Evolutionary conservation across 129 eudicot species (phyloP), one percentile per base, ranked within the genome.

Genomic region (Chrysanthemum lavandulifolium): DNA sequence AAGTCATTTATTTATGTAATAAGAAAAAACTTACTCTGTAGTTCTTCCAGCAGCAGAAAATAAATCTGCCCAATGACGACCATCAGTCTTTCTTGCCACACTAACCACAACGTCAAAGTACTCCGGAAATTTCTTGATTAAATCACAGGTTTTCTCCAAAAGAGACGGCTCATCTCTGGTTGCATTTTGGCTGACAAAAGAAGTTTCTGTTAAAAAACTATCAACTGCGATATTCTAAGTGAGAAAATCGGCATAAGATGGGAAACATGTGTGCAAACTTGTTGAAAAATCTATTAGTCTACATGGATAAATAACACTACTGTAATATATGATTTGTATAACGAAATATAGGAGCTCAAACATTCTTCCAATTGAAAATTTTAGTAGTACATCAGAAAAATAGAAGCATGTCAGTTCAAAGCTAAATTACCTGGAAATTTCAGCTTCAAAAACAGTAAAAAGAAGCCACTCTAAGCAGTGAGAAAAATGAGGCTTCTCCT

Each of bases 381-480:
- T 6, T 7, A 11, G 43, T 29, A 57, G 61, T 47, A 14, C 33
- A 16, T 52, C 47, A 16, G 13, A 55, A 62, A 74, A 51, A 10
- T 67, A 57, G 60, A 67, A 58, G 19, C 78, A 65, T 31, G 68
- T 6, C 13, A 49, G 18, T 72, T 1, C 11, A 11, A 21, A 49
- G 57, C 66, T 73, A 25, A 62, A 33, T 69, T 81, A 94, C 99
- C 99, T 88, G 47, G 99, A 94, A 79, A 94, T 90, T 48, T 90
- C 99, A 73, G 99, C 96, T 54, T 94, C 99, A 83, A 94, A 94
- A 43, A 94, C 99, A 25, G 99, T 94, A 88, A 94, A 94, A 65
- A 94, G 97, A 85, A 94, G 97, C 99, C 99, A 94, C 85, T 94
- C 99, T 71, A 94, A 75, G 79, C 99, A 94, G 80, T 88, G 99